Evolutionary conservation across 768 basidiomycete genomes (phyloP).

Genomic region (Leucocoprinus sp.): DNA sequence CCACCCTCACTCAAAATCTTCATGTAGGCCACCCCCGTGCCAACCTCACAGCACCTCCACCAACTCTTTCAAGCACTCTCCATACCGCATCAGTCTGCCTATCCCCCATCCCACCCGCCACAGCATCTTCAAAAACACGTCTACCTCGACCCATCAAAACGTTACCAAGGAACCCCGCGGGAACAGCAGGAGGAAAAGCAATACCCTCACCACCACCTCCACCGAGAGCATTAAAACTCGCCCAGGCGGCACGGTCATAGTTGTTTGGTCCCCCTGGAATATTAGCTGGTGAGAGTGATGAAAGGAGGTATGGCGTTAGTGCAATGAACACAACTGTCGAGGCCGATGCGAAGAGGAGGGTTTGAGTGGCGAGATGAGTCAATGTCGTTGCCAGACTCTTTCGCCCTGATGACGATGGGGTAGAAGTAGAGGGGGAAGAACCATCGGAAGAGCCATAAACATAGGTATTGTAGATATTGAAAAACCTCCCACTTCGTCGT

Average conservation of each 20-base stretch:
- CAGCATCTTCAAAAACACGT: constrained; percentile 30
- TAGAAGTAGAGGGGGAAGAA: constrained; percentile 22
- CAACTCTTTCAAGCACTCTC: constrained; percentile 63
- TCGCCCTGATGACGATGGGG: neutral
- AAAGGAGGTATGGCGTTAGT: constrained; percentile 40
- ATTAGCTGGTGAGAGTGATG: constrained; percentile 36
- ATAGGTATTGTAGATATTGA: constrained; percentile 82
- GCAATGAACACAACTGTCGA: constrained; percentile 55
- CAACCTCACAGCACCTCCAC: constrained; percentile 67
- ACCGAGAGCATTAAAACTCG: constrained; percentile 71
- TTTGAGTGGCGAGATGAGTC: constrained; percentile 32
- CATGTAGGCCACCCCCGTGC: constrained; percentile 74
- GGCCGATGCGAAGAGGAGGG: constrained; percentile 52
- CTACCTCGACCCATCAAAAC: constrained; percentile 11
- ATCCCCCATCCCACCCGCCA: constrained; percentile 55
- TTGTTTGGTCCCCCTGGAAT: constrained; percentile 59
- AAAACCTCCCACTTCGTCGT: constrained; percentile 49
- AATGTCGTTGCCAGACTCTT: constrained; percentile 3
- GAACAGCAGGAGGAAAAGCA: constrained; percentile 11
- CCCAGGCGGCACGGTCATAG: constrained; percentile 75
- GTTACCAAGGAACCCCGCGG: constrained; percentile 8
- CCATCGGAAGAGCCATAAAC: constrained; percentile 31
- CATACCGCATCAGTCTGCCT: constrained; percentile 45
- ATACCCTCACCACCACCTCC: constrained; percentile 25
- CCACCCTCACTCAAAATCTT: neutral